Evolutionary conservation across 768 basidiomycete species (phyloP).

Genomic region (Crassisporium funariophilum): DNA sequence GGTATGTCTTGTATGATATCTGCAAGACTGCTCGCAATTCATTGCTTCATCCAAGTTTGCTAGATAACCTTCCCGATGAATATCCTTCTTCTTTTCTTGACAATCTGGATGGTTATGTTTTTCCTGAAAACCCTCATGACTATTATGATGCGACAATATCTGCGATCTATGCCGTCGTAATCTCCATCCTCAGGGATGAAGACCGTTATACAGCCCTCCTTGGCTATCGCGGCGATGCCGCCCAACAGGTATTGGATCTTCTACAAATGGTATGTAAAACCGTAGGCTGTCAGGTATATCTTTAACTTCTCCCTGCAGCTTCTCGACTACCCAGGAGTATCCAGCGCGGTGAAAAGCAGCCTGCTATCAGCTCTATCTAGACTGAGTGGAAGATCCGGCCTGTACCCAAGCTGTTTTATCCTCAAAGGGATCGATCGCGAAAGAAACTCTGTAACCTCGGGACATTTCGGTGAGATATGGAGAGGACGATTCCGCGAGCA

Average conservation of each 20-base stretch:
- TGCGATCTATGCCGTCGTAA: slow-evolving; percentile 9
- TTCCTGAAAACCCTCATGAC: not conserved
- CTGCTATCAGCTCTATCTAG: slow-evolving; percentile 22
- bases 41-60: too few species aligned
- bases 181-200: slow-evolving; percentile 8
- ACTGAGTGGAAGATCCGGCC: slow-evolving; percentile 26
- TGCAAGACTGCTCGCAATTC: too few species aligned
- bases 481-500: slow-evolving; percentile 19
- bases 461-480: slow-evolving; percentile 32
- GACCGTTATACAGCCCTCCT: slow-evolving; percentile 8
- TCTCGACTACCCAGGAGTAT: slow-evolving; percentile 19
- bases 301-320: slow-evolving; percentile 4
- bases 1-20: too few species aligned
- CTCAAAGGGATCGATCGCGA: slow-evolving; percentile 16
- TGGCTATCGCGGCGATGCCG: slow-evolving; percentile 7
- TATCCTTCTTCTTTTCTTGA: too few species aligned
- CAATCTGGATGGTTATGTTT: too few species aligned
- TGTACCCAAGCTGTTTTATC: slow-evolving; percentile 29
- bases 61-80: too few species aligned
- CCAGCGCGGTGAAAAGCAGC: slow-evolving; percentile 10
- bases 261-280: slow-evolving; percentile 28
- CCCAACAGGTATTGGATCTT: slow-evolving; percentile 23
- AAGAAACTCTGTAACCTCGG: slow-evolving; percentile 13
- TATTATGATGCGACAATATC: slow-evolving; percentile 9
- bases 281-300: too few species aligned